phyloP scores from a whole-genome alignment of 768 basidiomycete species.

The Butyriboletus loyo region DNA sequence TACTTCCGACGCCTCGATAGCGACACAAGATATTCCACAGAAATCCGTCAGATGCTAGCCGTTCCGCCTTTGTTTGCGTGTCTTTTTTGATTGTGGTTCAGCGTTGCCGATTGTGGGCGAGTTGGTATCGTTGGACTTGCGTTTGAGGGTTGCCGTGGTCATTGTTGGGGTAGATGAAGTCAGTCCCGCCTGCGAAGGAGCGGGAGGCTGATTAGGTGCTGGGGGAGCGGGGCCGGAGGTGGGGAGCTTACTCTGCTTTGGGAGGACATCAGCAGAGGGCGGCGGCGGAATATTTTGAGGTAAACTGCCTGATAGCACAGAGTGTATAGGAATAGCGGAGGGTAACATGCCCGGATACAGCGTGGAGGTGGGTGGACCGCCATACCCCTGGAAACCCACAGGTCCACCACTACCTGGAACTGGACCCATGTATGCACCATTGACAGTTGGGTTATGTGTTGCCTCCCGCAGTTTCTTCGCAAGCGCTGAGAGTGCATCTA shows the following conservation, averaged over 20 bases:
- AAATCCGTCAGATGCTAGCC: conserved; percentile 35
- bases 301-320: conserved; percentile 39
- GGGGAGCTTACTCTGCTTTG: conserved; percentile 63
- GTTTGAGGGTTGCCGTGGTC: conserved; percentile 50
- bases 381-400: conserved; percentile 24
- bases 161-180: conserved; percentile 48
- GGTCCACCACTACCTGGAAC: conserved; percentile 18
- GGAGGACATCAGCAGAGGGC: conserved; percentile 51
- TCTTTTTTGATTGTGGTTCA: conserved; percentile 50
- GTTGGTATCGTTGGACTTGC: conserved; percentile 45
- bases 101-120: conserved; percentile 51
- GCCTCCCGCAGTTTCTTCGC: conserved; percentile 39
- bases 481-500: conserved; percentile 44
- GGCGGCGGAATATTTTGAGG: conserved; percentile 47
- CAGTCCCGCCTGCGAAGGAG: conserved; percentile 40
- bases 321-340: conserved; percentile 44
- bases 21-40: conserved; percentile 35
- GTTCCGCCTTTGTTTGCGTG: conserved; percentile 57
- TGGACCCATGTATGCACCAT: conserved; percentile 19
- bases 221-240: conserved; percentile 41
- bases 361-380: conserved; percentile 37
- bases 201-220: conserved; percentile 38
- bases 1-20: conserved; percentile 29
- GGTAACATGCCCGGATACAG: conserved; percentile 44
- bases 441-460: conserved; percentile 11